Conservation (phyloP, 1,139 yeast genomes). For the Saccharomyces pastorianus region DNA sequence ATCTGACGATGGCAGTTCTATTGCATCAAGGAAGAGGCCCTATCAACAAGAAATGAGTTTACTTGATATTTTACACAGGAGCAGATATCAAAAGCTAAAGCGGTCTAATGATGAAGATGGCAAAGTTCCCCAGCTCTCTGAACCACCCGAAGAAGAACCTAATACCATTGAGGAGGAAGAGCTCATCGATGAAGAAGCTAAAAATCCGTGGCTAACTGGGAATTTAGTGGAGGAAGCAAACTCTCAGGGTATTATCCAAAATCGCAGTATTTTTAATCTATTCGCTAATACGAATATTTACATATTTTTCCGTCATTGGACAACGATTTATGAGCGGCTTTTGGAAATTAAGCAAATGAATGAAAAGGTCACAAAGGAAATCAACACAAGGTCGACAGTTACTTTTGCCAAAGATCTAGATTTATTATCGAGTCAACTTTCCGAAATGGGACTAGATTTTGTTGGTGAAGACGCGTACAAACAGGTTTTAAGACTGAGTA, state of each 20-base stretch:
- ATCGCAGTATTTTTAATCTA: constrained; percentile 51
- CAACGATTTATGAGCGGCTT: constrained; percentile 73
- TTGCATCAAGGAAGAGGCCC: constrained; percentile 37
- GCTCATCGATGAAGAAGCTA: constrained; percentile 32
- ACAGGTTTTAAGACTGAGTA: constrained; percentile 67
- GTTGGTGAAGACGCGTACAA: constrained; percentile 64
- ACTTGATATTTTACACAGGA: constrained; percentile 63
- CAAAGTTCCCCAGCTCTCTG: not conserved
- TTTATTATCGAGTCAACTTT: constrained; percentile 70
- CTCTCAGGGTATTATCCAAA: constrained; percentile 26
- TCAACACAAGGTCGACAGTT: constrained; percentile 56
- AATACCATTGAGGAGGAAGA: constrained; percentile 31
- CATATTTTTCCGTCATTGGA: constrained; percentile 80
- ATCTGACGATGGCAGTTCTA: constrained; percentile 14
- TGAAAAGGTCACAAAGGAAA: constrained; percentile 61
- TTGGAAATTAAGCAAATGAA: constrained; percentile 66
- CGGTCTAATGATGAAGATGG: constrained; percentile 30
- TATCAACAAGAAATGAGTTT: constrained; percentile 59
- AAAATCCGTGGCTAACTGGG: constrained; percentile 49
- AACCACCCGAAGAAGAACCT: constrained; percentile 15
- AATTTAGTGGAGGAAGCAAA: constrained; percentile 48
- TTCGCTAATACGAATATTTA: constrained; percentile 90
- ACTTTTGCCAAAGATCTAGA: constrained; percentile 86
- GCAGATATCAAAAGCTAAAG: constrained; percentile 42
- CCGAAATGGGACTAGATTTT: constrained; percentile 67